Conservation (phyloP, 1,139 yeast genomes). For the Geotrichum bryndzae region DNA sequence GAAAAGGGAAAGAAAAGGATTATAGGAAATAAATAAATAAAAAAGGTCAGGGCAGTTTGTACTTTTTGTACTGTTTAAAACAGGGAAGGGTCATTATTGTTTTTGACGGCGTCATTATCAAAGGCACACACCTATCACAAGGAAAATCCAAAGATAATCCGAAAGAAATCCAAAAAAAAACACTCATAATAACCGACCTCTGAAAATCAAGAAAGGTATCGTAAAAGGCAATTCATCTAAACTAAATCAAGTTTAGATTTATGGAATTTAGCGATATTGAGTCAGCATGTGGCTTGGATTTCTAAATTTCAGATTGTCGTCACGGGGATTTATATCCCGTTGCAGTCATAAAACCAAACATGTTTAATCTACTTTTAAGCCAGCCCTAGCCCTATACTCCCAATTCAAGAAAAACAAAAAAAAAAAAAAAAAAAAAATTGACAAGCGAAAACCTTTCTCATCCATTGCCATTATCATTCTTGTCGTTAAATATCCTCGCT, state of each 20-base stretch:
- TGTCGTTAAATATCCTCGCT: neutral
- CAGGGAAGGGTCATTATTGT: neutral
- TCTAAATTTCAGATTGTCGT: no score
- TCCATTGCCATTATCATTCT: neutral
- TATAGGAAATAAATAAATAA: neutral
- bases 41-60: neutral
- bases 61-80: neutral
- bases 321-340: no score
- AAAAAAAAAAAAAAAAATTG: neutral
- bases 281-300: no score
- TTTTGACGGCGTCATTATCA: neutral
- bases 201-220: no score
- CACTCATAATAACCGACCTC: no score
- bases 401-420: neutral
- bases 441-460: neutral
- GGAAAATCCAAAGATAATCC: neutral
- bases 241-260: no score
- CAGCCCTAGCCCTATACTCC: constrained; percentile 10
- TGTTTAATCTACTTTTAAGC: neutral
- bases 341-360: neutral
- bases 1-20: neutral
- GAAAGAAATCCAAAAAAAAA: no score
- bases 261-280: no score
- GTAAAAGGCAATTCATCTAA: no score
- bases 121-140: neutral